Base-by-base conservation (phyloP, 257 asterid species). In the Eustoma russellianum region DNA sequence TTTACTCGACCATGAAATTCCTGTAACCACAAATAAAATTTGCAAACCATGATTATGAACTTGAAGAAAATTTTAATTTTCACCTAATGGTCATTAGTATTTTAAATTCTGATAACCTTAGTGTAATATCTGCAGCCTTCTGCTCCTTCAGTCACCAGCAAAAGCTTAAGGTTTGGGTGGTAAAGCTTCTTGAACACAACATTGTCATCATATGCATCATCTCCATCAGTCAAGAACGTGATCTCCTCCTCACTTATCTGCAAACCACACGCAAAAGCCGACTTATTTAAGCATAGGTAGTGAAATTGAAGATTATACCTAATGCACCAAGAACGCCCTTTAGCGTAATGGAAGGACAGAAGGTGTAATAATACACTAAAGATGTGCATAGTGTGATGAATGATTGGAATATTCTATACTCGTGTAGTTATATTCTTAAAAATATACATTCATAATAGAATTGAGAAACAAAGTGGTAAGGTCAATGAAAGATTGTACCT, bases 61-160 rank as follows among this genome's bases (percentile, higher is more conserved):
- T 15, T 16, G 5, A 1, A 41, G 13, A 30, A 13, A 16, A 57
- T 11, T 9, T 24, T 7, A 40, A 55, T 18, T 24, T 24, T 24
- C 30, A 24, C 30, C 30, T 24, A 24, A 24, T 24, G 30, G 30
- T 24, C 30, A 24, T 2, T 24, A 24, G 30, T 24, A 24, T 2
- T 19, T 2, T 38, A 38, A 38, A 38, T 38, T 38, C 43, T 7
- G 45, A 55, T 5, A 56, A 68, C 74, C 69, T 68, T 68, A 7
- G 74, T 68, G 51, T 68, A 73, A 48, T 73, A 64, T 64, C 74
- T 68, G 67, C 79, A 68, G 30, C 79, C 74, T 0, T 72, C 61
- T 18, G 48, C 35, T 12, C 77, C 77, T 51, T 58, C 69, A 34
- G 71, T 73, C 3, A 73, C 79, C 6, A 64, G 55, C 53, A 73